Conservation (phyloP, 176 grass and related monocot species). For the Oryza coarctata region DNA sequence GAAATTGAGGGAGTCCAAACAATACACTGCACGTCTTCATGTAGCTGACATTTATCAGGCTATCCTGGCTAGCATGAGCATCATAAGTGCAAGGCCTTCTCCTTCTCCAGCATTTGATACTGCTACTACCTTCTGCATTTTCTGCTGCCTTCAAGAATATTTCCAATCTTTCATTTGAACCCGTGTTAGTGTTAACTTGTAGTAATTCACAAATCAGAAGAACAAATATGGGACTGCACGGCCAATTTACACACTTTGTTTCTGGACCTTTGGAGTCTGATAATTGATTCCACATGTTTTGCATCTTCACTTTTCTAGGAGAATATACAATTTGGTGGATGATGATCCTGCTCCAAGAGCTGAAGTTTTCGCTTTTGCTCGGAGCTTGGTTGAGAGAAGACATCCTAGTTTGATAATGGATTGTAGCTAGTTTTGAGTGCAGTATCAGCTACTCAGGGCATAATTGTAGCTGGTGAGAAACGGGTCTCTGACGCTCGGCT, state of each 20-base stretch:
- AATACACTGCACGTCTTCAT: conserved; percentile 68
- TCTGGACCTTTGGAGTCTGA: neutral
- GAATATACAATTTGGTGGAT: conserved; percentile 85
- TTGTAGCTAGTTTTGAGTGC: too few species aligned
- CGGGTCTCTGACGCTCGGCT: conserved; percentile 65
- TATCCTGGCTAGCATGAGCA: conserved; percentile 59
- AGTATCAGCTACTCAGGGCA: neutral
- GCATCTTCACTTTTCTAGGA: conserved; percentile 38
- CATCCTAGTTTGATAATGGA: conserved; percentile 48
- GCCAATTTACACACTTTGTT: neutral
- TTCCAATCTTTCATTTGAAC: neutral
- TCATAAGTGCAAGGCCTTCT: conserved; percentile 56
- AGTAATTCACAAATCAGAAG: neutral
- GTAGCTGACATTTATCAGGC: conserved; percentile 84
- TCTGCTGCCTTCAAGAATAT: neutral
- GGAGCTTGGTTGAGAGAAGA: conserved; percentile 52
- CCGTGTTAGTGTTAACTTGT: neutral
- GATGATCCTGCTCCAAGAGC: conserved; percentile 74
- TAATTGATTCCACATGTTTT: neutral
- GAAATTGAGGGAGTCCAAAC: conserved; percentile 64
- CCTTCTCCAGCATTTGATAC: neutral
- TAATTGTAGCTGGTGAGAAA: conserved; percentile 51
- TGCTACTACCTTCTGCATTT: neutral
- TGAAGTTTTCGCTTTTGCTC: conserved; percentile 79
- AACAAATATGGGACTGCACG: neutral